phyloP scores from a whole-genome alignment of 148 eudicot species.

The Gaultheria prostrata region DNA sequence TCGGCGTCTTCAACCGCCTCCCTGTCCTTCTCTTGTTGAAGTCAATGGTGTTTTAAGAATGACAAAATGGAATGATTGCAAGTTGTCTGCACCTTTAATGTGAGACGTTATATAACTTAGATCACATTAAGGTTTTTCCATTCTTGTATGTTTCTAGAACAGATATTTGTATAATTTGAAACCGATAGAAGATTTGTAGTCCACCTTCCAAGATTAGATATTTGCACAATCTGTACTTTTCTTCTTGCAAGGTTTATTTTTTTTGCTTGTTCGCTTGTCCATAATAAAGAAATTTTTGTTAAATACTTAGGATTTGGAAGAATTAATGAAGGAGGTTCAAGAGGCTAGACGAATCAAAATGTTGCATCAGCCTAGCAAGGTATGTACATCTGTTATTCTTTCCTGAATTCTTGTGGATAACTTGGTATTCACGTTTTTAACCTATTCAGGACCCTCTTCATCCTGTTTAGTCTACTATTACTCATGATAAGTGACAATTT shows the following conservation, averaged over 20 bases:
- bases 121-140: not conserved
- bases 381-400: slow-evolving; percentile 20
- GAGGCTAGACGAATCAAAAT: slow-evolving; percentile 98
- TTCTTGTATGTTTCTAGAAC: not conserved
- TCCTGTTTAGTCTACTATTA: not conserved
- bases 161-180: not conserved
- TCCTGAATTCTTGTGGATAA: not conserved
- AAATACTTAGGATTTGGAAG: slow-evolving; percentile 70
- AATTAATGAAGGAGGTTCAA: slow-evolving; percentile 94
- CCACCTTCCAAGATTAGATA: not conserved
- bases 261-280: not conserved
- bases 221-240: not conserved
- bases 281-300: not conserved
- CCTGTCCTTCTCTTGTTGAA: not conserved
- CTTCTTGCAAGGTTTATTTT: not conserved
- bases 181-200: not conserved
- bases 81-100: not conserved
- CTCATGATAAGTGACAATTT: not conserved
- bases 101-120: not conserved
- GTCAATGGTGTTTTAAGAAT: not conserved
- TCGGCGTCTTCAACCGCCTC: not conserved
- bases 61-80: not conserved
- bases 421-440: not conserved
- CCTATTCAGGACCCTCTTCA: not conserved
- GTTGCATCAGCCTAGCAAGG: slow-evolving; percentile 99